Evolutionary conservation across 1,284 basidiomycete species (phyloP), one percentile per base, ranked within the genome.

Genomic region (Sanghuangporus weigelae): DNA sequence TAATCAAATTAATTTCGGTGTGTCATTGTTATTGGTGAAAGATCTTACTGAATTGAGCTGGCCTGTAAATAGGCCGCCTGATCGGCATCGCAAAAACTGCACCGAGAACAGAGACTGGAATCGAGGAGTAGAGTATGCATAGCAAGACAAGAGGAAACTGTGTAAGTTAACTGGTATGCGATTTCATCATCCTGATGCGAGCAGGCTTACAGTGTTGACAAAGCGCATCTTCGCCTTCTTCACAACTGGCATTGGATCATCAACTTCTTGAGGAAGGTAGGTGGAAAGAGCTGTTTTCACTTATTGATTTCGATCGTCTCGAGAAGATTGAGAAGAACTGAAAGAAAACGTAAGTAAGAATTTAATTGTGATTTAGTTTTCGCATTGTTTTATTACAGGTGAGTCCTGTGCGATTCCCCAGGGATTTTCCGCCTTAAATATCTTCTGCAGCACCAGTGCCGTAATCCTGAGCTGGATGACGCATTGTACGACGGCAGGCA

Each of bases 71-170:
- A 92, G 0, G 89, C n/a, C n/a, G 90, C 0, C 81, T 72, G 12
- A 90, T 79, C 0, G 80, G 79, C 89, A 94, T 93, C 2, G 90
- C 89, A 70, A 83, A 93, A 16, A 82, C 80, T 0, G 84, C 80
- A 0, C 92, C 92, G 31, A 93, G 76, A 59, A 93, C 82, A 0
- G 92, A 89, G 39, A 92, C 86, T 0, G 92, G 92, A 44, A 93
- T 85, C 0, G 90, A 92, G 0, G 89, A 90, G 8, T 80, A 80
- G 8, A 91, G 66, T 84, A 94, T 87, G 0, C 84, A 84, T 1
- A 85, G 64, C 1, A 94, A 76, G 6, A 93, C 84, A 1, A 83
- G 79, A 1, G 83, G 78, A 69, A 93, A 92, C 92, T 93, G 69
- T 40, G 26, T n/a, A 31, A 35, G 63, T 35, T 42, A 7, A n/a